phyloP scores from a whole-genome alignment of 257 asterid species.

The Solanum microdontum region DNA sequence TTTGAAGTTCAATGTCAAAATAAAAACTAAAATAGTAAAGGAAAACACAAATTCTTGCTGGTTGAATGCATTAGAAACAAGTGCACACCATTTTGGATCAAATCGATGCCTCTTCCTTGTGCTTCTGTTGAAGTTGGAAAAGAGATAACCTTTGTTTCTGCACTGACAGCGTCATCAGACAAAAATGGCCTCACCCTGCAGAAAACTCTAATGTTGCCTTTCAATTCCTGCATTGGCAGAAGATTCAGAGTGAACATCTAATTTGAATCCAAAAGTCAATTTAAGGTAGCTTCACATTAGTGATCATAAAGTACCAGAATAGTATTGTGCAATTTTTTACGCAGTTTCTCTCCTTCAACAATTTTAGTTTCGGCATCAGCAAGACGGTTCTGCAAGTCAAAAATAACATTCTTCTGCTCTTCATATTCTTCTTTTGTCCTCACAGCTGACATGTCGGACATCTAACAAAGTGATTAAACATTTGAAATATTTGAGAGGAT shows the following conservation, averaged over 20 bases:
- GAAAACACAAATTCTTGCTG: neutral
- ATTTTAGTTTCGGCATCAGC: slow-evolving; percentile 70
- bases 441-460: slow-evolving; percentile 51
- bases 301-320: slow-evolving; percentile 43
- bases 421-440: slow-evolving; percentile 65
- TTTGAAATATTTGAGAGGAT: neutral
- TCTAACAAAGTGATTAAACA: slow-evolving; percentile 23
- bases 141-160: slow-evolving; percentile 53
- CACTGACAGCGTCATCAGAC: slow-evolving; percentile 50
- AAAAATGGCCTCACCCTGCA: slow-evolving; percentile 85
- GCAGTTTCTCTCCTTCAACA: slow-evolving; percentile 73
- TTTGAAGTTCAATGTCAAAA: neutral
- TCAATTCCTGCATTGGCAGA: slow-evolving; percentile 52
- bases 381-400: slow-evolving; percentile 49
- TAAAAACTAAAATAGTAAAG: neutral
- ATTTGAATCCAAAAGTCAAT: neutral
- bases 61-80: neutral
- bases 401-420: slow-evolving; percentile 34
- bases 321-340: slow-evolving; percentile 84
- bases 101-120: slow-evolving; percentile 72
- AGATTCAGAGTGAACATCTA: neutral
- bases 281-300: neutral
- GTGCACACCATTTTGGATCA: slow-evolving; percentile 58
- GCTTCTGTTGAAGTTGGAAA: slow-evolving; percentile 61
- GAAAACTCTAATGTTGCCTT: slow-evolving; percentile 88